A percentile compares a stretch with the other conserved stretches of the same genome.
Conservation (phyloP, 208 protist species). For the Trypanosoma scelopori region DNA sequence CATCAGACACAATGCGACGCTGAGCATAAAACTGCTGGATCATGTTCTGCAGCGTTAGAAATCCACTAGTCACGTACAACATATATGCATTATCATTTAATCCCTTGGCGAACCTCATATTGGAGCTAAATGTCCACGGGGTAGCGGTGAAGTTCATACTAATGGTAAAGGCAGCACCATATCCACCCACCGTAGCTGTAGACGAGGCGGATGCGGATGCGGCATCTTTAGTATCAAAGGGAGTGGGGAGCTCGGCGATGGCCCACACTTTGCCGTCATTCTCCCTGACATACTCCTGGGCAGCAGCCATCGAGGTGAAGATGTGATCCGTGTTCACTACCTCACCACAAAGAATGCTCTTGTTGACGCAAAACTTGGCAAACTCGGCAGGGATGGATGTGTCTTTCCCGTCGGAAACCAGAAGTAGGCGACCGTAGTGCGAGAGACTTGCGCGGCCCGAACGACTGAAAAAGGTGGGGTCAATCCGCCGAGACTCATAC, state of each 20-base stretch:
- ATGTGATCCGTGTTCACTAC: slow-evolving; percentile 37
- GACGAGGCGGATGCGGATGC: not conserved
- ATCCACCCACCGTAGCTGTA: not conserved
- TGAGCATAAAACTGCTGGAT: slow-evolving; percentile 66
- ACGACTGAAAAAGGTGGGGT: slow-evolving; percentile 58
- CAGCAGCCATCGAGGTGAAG: slow-evolving; percentile 44
- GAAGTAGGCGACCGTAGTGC: slow-evolving; percentile 72
- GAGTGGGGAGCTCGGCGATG: slow-evolving; percentile 54
- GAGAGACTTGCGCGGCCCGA: slow-evolving; percentile 38
- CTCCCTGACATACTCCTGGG: slow-evolving; percentile 48
- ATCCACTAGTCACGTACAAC: slow-evolving; percentile 77
- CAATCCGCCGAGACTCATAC: slow-evolving; percentile 26
- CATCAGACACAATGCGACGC: slow-evolving; percentile 11
- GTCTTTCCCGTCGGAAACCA: slow-evolving; percentile 39
- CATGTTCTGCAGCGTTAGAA: slow-evolving; percentile 77
- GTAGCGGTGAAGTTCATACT: slow-evolving; percentile 89
- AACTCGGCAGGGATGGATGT: slow-evolving; percentile 37
- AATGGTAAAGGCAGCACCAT: slow-evolving; percentile 53
- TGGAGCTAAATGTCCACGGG: slow-evolving; percentile 49
- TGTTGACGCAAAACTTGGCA: slow-evolving; percentile 41
- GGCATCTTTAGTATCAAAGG: not conserved
- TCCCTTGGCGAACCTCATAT: slow-evolving; percentile 25
- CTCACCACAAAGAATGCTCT: slow-evolving; percentile 49
- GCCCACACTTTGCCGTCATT: slow-evolving; percentile 71
- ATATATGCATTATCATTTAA: slow-evolving; percentile 41